phyloP scores from a whole-genome alignment of 2,329 filamentous ascomycete genomes.

The Colletotrichum noveboracense region DNA sequence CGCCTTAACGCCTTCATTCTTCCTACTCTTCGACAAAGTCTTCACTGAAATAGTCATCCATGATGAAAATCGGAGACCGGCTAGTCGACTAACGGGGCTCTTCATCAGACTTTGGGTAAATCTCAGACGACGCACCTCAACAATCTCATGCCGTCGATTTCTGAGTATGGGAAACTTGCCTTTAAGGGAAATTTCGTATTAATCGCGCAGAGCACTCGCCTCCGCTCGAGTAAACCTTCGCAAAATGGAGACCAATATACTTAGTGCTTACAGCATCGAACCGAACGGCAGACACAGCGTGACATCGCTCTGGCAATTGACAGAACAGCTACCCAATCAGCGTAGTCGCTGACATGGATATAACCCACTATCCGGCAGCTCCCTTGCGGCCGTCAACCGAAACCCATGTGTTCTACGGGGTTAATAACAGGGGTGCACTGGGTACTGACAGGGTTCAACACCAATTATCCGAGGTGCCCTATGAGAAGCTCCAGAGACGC shows the following conservation, averaged over 20 bases:
- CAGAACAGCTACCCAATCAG: not conserved
- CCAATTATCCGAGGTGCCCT: not conserved
- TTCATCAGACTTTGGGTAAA: not conserved
- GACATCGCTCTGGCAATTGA: not conserved
- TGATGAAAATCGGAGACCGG: not conserved
- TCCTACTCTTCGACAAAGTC: not conserved
- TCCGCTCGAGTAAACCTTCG: not conserved
- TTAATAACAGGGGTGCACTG: not conserved
- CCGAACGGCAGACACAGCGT: not conserved
- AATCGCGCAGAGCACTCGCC: not conserved
- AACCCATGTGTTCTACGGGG: not conserved
- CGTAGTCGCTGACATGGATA: not conserved
- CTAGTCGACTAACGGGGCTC: not conserved
- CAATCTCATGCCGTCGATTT: not conserved
- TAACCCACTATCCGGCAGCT: not conserved
- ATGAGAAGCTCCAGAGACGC: not conserved
- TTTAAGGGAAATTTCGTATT: not conserved
- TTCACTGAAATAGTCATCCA: not conserved
- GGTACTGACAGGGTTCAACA: not conserved
- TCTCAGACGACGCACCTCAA: not conserved
- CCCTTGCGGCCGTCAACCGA: not conserved
- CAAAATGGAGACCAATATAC: not conserved
- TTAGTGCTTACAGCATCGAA: not conserved
- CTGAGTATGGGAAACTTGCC: not conserved
- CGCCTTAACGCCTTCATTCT: rapidly evolving